Evolutionary conservation across 2,329 filamentous ascomycete genomes (phyloP).

Genomic region (Tolypocladium endophyticum): DNA sequence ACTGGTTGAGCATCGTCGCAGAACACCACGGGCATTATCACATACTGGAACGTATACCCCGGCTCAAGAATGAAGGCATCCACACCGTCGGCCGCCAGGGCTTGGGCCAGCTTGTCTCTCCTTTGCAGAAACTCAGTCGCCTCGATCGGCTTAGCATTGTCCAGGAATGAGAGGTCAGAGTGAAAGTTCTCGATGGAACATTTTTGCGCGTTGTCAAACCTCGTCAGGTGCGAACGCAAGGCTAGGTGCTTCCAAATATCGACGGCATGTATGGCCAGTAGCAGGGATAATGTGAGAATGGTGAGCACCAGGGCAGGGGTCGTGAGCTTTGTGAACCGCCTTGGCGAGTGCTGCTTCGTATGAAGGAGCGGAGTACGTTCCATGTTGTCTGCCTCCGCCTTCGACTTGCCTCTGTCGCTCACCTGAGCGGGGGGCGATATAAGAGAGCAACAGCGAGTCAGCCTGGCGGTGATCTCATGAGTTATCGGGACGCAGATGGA

Average conservation of each 20-base stretch:
- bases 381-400: background rate
- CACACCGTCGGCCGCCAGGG: constrained; percentile 32
- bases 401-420: background rate
- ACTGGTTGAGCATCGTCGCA: background rate
- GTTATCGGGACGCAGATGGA: too few species aligned
- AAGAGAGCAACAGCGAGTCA: background rate
- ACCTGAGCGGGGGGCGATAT: background rate
- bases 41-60: constrained; percentile 11
- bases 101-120: constrained; percentile 43
- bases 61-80: constrained; percentile 43
- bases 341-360: background rate
- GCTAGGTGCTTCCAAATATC: background rate
- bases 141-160: constrained; percentile 34
- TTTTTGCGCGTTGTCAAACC: constrained; percentile 10
- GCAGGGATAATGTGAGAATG: background rate
- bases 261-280: background rate
- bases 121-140: constrained; percentile 42
- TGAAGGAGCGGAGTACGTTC: background rate
- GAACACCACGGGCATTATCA: background rate
- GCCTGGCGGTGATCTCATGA: too few species aligned
- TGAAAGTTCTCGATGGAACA: constrained; percentile 44
- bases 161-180: constrained; percentile 38
- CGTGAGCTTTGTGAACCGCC: background rate
- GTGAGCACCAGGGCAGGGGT: background rate
- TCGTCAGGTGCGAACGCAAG: background rate